phyloP scores from a whole-genome alignment of 2,329 filamentous ascomycete genomes.

The Sphaceloma murrayae region DNA sequence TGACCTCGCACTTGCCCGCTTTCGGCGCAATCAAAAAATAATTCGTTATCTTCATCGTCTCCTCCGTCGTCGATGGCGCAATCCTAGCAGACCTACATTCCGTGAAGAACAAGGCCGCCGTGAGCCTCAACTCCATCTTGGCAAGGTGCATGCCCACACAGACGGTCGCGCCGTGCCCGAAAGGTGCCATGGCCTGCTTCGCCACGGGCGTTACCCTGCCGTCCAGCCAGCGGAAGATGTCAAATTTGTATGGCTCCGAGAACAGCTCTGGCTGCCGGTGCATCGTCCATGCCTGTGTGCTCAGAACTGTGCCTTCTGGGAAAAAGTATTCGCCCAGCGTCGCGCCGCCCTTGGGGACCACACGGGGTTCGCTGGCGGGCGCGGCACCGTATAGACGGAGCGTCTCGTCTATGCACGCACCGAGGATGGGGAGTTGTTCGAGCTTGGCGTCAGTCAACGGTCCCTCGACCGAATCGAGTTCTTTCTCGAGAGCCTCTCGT shows the following conservation, averaged over 20 bases:
- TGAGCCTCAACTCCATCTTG: slow-evolving; percentile 25
- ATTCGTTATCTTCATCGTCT: slow-evolving; percentile 27
- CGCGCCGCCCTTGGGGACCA: slow-evolving; percentile 23
- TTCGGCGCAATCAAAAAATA: slow-evolving; percentile 27
- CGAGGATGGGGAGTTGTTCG: slow-evolving; percentile 22
- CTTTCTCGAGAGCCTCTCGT: slow-evolving; percentile 21
- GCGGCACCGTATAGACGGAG: slow-evolving; percentile 28
- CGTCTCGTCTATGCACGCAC: slow-evolving; percentile 26
- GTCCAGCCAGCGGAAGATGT: slow-evolving; percentile 20
- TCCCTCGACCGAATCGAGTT: slow-evolving; percentile 21
- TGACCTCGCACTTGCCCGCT: slow-evolving; percentile 25
- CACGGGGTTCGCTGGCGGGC: slow-evolving; percentile 25
- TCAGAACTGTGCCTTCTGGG: slow-evolving; percentile 23
- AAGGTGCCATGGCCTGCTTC: slow-evolving; percentile 24
- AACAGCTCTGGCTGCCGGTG: slow-evolving; percentile 25
- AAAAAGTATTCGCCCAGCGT: slow-evolving; percentile 22
- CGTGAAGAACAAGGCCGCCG: slow-evolving; percentile 25
- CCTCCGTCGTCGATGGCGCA: slow-evolving; percentile 21
- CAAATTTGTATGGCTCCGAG: slow-evolving; percentile 22
- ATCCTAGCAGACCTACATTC: slow-evolving; percentile 21
- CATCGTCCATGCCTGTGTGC: slow-evolving; percentile 25
- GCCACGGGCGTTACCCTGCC: slow-evolving; percentile 18
- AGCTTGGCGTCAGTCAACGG: slow-evolving; percentile 22
- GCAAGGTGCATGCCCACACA: slow-evolving; percentile 29
- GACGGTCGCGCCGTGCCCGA: slow-evolving; percentile 24